Evolutionary conservation across 306 rosid species (phyloP).

Genomic region (Biancaea sappan): DNA sequence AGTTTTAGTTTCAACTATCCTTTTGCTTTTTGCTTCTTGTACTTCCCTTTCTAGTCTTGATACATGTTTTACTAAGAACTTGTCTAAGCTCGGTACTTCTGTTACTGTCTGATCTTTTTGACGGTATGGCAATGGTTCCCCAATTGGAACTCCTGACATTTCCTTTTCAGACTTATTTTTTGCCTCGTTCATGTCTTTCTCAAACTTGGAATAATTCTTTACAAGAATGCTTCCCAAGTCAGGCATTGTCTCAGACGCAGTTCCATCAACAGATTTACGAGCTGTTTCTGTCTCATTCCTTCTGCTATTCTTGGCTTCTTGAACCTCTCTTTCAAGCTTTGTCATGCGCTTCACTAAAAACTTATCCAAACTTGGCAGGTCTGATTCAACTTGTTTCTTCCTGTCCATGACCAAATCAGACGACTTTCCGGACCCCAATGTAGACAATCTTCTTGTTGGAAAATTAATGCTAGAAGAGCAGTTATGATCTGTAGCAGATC

Average conservation of each 20-base stretch:
- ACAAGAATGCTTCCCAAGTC: conserved; percentile 58
- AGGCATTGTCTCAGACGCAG: conserved; percentile 42
- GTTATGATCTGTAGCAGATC: conserved; percentile 43
- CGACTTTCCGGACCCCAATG: conserved; percentile 45
- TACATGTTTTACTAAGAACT: conserved; percentile 77
- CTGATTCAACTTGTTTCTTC: conserved; percentile 58
- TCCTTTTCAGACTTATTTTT: conserved; percentile 41
- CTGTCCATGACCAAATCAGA: conserved; percentile 40
- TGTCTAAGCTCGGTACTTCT: conserved; percentile 75
- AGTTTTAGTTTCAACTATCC: conserved; percentile 33
- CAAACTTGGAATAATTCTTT: conserved; percentile 51
- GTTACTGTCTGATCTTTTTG: conserved; percentile 46
- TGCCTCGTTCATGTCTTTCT: conserved; percentile 53
- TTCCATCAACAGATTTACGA: conserved; percentile 34
- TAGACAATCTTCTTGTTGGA: conserved; percentile 52
- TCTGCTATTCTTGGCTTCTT: conserved; percentile 69
- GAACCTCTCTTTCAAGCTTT: conserved; percentile 84
- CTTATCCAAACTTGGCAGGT: conserved; percentile 88
- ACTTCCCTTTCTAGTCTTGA: conserved; percentile 85
- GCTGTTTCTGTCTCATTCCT: conserved; percentile 48
- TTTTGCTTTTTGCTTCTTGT: conserved; percentile 74
- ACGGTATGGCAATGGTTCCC: conserved; percentile 16
- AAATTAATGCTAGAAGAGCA: conserved; percentile 39
- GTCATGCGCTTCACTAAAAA: conserved; percentile 81
- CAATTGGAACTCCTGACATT: conserved; percentile 29